Evolutionary conservation across 352 stramenopile genomes (phyloP).

Genomic region (Phytophthora kernoviae): DNA sequence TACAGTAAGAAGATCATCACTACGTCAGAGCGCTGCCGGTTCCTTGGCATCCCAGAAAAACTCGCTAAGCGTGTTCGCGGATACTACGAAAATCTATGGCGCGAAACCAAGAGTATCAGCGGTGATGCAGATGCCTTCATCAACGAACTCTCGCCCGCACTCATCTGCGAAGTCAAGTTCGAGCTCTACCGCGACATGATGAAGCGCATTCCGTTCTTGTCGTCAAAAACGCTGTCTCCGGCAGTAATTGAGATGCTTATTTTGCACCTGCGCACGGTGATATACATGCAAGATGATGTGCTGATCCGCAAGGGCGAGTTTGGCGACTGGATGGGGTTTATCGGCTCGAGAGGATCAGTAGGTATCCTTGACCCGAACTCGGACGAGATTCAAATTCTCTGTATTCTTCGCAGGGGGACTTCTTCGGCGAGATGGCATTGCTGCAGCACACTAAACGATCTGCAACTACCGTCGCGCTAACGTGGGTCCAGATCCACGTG

Average conservation of each 20-base stretch:
- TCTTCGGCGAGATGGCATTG: slow-evolving; percentile 80
- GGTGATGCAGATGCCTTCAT: slow-evolving; percentile 73
- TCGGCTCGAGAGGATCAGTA: slow-evolving; percentile 70
- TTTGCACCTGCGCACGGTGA: slow-evolving; percentile 68
- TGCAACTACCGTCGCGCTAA: slow-evolving; percentile 65
- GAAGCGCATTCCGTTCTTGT: slow-evolving; percentile 76
- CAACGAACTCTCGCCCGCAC: slow-evolving; percentile 68
- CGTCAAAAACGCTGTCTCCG: slow-evolving; percentile 56
- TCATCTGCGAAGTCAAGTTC: slow-evolving; percentile 83
- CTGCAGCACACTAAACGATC: slow-evolving; percentile 68
- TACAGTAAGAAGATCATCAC: slow-evolving; percentile 75
- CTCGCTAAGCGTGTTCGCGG: slow-evolving; percentile 55
- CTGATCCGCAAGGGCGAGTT: slow-evolving; percentile 79
- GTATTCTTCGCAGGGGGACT: slow-evolving; percentile 75
- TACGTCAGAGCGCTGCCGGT: slow-evolving; percentile 65
- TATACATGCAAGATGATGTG: slow-evolving; percentile 86
- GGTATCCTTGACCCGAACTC: slow-evolving; percentile 67
- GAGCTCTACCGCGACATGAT: slow-evolving; percentile 80
- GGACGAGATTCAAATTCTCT: slow-evolving; percentile 51
- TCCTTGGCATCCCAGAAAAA: slow-evolving; percentile 61
- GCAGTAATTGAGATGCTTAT: slow-evolving; percentile 81
- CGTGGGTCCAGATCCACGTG: slow-evolving; percentile 81
- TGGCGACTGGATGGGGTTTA: slow-evolving; percentile 86
- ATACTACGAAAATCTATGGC: slow-evolving; percentile 74
- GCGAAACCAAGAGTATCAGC: slow-evolving; percentile 66